Evolutionary conservation across 208 protist genomes (phyloP), one percentile per base, ranked within the genome.

Genomic region (Crithidia thermophila): DNA sequence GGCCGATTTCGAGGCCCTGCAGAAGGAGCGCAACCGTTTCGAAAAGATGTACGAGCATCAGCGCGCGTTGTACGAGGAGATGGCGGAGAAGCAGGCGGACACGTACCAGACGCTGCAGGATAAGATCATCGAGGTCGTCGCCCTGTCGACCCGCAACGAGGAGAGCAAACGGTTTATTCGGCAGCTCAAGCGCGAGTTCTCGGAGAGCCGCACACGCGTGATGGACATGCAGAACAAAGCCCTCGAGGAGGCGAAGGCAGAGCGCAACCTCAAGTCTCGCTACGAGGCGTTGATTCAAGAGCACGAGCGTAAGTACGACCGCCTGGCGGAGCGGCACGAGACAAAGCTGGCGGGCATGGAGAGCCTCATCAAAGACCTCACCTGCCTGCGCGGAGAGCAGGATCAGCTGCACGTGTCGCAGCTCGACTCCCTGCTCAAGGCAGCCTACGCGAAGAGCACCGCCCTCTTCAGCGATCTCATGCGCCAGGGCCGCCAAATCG

Each of bases 1-100:
- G 31, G 49, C 40, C 4, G 82, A 90, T 8, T 87, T 82, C 45
- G 84, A 91, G 75, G 51, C 40, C 18, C 37, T 94, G 65, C 75
- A 89, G 69, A 67, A 76, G 31, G 88, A 96, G 67, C 84, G 91
- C 20, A 84, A 91, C 58, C 88, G 86, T 28, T 91, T 77, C 53
- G 75, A 87, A 50, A 91, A 93, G 59, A 96, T 96, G 91, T 96
- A 94, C 58, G 88, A 94, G 53, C 91, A 96, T 71, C 91, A 96
- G 49, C 84, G 85, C 52, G 71, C 69, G 9, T 75, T 96, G 8
- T 94, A 93, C 72, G 85, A 94, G 69, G 88, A 91, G 36, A 90
- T 93, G 83, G 69, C 83, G 6, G 76, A 85, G n/a, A 88, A 82
- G 74, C 81, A 93, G 43, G 72, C 60, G 16, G 79, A 91, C 23